phyloP scores from a whole-genome alignment of 768 basidiomycete genomes.

The Leccinum variicolor region DNA sequence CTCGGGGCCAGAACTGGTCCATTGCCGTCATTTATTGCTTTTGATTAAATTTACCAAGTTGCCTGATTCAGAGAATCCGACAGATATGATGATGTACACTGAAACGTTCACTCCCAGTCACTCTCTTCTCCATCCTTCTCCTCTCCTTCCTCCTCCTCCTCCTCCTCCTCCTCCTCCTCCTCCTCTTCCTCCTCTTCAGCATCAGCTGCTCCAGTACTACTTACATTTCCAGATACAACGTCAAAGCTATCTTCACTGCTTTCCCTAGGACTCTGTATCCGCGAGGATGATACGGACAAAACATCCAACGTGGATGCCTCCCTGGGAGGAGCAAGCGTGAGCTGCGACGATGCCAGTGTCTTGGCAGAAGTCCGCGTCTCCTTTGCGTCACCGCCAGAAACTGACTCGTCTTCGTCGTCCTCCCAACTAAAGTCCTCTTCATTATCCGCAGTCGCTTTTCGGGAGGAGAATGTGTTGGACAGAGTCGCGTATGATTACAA shows the following conservation, averaged over 20 bases:
- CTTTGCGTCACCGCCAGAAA: constrained; percentile 14
- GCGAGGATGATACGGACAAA: constrained; percentile 30
- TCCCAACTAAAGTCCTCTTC: constrained; percentile 95
- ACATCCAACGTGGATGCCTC: constrained; percentile 16
- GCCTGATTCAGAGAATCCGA: constrained; percentile 1
- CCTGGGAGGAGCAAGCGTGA: constrained; percentile 24
- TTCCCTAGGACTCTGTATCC: constrained; percentile 44
- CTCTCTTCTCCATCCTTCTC: constrained; percentile 26
- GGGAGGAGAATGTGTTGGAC: neutral
- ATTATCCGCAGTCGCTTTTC: constrained; percentile 54
- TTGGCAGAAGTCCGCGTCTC: neutral
- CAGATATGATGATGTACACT: neutral
- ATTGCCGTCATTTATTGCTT: constrained; percentile 8
- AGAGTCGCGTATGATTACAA: too few relatives aligned
- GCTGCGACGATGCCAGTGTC: constrained; percentile 21
- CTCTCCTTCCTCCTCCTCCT: constrained; percentile 25
- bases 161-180: constrained; percentile 31
- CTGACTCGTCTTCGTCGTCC: constrained; percentile 79
- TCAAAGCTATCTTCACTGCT: constrained; percentile 70
- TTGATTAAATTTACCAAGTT: constrained; percentile 8
- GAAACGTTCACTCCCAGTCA: constrained; percentile 57
- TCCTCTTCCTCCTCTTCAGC: constrained; percentile 24
- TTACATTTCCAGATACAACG: constrained; percentile 53
- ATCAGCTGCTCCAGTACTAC: constrained; percentile 35
- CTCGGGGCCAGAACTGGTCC: neutral